phyloP scores from a whole-genome alignment of 176 grass and related monocot genomes.

The Microstegium vimineum region DNA sequence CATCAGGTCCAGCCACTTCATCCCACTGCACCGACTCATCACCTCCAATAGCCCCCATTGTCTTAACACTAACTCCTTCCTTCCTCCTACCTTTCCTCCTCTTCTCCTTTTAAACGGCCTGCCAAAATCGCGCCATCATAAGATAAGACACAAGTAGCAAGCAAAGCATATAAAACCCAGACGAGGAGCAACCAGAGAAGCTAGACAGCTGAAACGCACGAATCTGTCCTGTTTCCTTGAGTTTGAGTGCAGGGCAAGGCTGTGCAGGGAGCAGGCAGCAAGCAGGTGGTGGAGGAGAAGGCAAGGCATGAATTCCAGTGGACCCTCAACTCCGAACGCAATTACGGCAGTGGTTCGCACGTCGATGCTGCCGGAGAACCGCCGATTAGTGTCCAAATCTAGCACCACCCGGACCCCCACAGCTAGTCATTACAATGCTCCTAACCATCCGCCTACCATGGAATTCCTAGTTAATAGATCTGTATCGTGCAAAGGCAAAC shows the following conservation, averaged over 20 bases:
- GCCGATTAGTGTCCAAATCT: conserved; percentile 32
- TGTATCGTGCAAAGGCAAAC: background rate
- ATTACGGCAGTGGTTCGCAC: conserved; percentile 56
- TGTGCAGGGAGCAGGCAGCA: conserved; percentile 13
- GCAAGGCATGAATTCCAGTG: conserved; percentile 36
- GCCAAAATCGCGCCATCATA: conserved; percentile 15
- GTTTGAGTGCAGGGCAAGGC: conserved; percentile 49
- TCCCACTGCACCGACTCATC: conserved; percentile 55
- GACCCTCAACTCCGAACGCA: conserved; percentile 18
- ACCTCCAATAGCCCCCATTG: conserved; percentile 72
- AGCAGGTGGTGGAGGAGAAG: conserved; percentile 49
- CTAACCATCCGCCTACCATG: background rate
- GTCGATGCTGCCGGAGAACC: conserved; percentile 40
- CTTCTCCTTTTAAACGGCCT: conserved; percentile 45
- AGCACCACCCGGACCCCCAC: background rate
- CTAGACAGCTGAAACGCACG: conserved; percentile 8
- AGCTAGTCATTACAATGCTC: background rate
- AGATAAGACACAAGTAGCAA: conserved; percentile 29
- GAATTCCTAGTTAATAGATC: conserved; percentile 43
- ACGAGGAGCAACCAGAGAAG: conserved; percentile 8
- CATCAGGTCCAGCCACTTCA: conserved; percentile 27
- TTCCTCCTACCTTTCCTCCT: background rate
- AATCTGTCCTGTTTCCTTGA: conserved; percentile 34
- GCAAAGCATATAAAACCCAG: conserved; percentile 31
- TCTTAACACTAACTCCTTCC: background rate